A percentile compares a stretch with the other conserved stretches of the same genome.
Evolutionary conservation across 2,329 filamentous ascomycete genomes (phyloP).

Genomic region (Cercospora sp.): DNA sequence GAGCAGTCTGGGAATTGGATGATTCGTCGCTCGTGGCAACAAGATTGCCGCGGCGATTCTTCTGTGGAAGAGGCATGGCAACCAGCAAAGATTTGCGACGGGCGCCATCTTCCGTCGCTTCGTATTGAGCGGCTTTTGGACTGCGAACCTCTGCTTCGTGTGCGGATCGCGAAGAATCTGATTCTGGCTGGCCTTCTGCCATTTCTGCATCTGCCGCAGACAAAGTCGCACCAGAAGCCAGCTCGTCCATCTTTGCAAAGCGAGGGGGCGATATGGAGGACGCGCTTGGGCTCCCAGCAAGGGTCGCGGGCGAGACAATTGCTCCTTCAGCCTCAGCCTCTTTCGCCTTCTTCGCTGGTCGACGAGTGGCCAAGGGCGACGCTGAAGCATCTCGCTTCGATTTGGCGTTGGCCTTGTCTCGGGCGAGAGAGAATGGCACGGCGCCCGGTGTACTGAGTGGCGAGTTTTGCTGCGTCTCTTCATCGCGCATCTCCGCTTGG

Average conservation of each 20-base stretch:
- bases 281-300: neutral
- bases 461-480: constrained; percentile 17
- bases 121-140: neutral
- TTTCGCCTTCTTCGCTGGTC: neutral
- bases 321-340: neutral
- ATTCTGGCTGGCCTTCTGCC: neutral
- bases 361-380: constrained; percentile 1
- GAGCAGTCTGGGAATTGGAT: neutral
- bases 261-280: neutral
- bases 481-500: constrained; percentile 26
- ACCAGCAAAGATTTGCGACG: neutral
- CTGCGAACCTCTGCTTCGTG: neutral
- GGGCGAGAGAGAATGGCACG: neutral
- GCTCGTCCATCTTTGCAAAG: neutral
- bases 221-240: neutral
- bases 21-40: neutral
- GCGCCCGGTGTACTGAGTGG: neutral
- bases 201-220: neutral
- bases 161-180: neutral
- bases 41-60: neutral
- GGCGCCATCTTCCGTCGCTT: neutral
- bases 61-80: neutral
- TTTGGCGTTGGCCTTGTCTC: neutral
- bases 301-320: neutral
- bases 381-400: neutral